Percentiles rank a stretch among this genome's conserved stretches.
Conservation (phyloP, 345 rosid genomes). For the Ricinus communis region DNA sequence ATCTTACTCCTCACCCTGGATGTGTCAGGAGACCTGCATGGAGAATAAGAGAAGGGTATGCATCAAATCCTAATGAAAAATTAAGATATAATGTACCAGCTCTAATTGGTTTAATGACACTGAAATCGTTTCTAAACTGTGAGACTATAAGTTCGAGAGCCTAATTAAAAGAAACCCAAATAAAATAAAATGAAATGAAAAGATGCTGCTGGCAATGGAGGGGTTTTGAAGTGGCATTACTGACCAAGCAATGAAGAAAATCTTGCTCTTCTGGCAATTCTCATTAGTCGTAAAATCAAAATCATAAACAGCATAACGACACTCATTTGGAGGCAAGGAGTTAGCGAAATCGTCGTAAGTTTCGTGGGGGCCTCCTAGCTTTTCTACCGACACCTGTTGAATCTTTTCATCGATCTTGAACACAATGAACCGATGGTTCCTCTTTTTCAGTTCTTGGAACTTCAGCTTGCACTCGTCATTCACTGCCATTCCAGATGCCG, state of each 20-base stretch:
- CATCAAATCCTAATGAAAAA: neutral
- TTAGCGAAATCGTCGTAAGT: constrained; percentile 72
- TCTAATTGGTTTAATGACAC: too few species aligned
- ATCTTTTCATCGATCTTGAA: constrained; percentile 65
- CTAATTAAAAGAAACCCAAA: neutral
- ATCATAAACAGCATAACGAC: constrained; percentile 91
- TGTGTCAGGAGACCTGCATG: constrained; percentile 73
- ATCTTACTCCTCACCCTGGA: constrained; percentile 84
- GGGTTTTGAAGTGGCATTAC: too few species aligned
- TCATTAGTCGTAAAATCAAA: constrained; percentile 79
- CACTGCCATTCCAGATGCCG: constrained; percentile 97
- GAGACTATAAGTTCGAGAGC: too few species aligned
- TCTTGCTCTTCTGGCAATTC: constrained; percentile 98
- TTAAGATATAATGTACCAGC: too few species aligned
- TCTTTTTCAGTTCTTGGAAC: constrained; percentile 81
- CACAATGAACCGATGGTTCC: constrained; percentile 74
- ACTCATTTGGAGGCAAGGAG: constrained; percentile 76
- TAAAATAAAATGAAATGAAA: too few species aligned
- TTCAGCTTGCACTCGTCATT: constrained; percentile 84
- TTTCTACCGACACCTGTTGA: constrained; percentile 81
- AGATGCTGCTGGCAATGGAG: too few species aligned
- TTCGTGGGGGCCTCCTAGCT: constrained; percentile 65
- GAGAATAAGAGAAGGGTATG: neutral
- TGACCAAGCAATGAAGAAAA: constrained; percentile 97
- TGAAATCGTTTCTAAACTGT: too few species aligned